phyloP scores from a whole-genome alignment of 805 yeast species.

The Metschnikowia picachoensis region DNA sequence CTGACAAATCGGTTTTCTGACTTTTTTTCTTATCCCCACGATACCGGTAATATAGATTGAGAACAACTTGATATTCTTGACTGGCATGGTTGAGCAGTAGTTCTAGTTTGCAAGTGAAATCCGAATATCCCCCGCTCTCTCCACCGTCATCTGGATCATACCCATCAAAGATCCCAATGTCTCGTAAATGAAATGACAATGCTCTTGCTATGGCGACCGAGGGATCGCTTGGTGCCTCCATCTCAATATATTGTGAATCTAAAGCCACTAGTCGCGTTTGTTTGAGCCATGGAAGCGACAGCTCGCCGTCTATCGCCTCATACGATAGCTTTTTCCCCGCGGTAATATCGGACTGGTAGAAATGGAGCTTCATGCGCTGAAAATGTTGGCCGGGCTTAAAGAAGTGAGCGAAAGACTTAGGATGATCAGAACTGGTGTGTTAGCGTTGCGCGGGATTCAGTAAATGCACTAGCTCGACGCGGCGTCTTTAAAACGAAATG shows the following conservation, averaged over 20 bases:
- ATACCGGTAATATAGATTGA: constrained; percentile 9
- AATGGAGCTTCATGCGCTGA: constrained; percentile 10
- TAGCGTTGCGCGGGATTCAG: not conserved
- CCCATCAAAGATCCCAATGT: constrained; percentile 16
- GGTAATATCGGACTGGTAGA: constrained; percentile 9
- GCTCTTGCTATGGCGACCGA: constrained; percentile 15
- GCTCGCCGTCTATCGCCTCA: constrained; percentile 8
- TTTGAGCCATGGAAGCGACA: constrained; percentile 13
- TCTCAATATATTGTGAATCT: constrained; percentile 8
- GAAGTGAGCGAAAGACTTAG: not conserved
- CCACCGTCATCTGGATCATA: constrained; percentile 11
- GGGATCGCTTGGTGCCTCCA: constrained; percentile 13
- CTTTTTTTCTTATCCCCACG: constrained; percentile 4
- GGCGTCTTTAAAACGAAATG: constrained; percentile 7
- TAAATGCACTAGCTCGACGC: not conserved
- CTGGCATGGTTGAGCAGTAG: constrained; percentile 6
- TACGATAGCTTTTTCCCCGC: constrained; percentile 11
- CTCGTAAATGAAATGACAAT: constrained; percentile 11
- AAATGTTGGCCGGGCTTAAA: not conserved
- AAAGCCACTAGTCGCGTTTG: constrained; percentile 9
- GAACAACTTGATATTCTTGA: constrained; percentile 4
- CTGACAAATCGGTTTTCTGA: constrained; percentile 7
- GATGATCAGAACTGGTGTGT: not conserved
- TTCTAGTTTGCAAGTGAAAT: constrained; percentile 11
- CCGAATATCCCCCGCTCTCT: constrained; percentile 5